Evolutionary conservation across 1,284 basidiomycete genomes (phyloP), one percentile per base, ranked within the genome.

Genomic region (Cryptococcus sp.): DNA sequence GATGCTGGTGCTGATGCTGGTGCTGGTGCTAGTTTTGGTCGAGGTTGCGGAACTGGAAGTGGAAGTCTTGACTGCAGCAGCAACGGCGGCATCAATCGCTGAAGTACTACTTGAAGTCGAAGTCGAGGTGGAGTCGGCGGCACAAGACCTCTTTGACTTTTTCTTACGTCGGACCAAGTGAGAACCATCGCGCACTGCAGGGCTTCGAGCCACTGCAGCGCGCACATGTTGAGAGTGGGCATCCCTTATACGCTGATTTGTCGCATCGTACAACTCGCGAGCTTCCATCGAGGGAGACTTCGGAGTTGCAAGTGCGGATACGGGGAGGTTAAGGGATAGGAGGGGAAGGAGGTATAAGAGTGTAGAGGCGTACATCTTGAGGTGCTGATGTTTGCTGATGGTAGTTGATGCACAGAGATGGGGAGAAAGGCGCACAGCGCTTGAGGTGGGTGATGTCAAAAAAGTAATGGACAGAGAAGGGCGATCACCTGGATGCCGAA

Each of bases 301-400:
- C 19, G 45, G 45, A n/a, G 45, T 34, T 34, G 29, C 29, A 10
- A 34, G 29, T 34, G 29, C 29, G 8, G 29, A 34, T 34, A 45
- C 37, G 23, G 44, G 29, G 7, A 48, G 8, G 38, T 52, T 25
- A 53, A 46, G 41, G 39, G 50, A 54, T 29, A 57, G 55, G 23
- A 64, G 48, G n/a, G 64, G 64, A 39, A 66, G 56, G 26, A 62
- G 58, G 38, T 50, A 50, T 22, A 66, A 51, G 16, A 66, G 41
- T 7, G 52, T 62, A 19, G 59, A 48, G 22, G 52, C 26, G 52
- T 59, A 50, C 57, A 62, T 63, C 15, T 40, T 43, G 25, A 39
- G 22, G 41, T 44, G 4, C 11, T 19, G 41, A n/a, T 8, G 41
- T 44, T 3, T 44, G 13, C 11, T 22, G 17, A 13, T n/a, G 40